Conservation (phyloP, 2,329 filamentous ascomycete genomes). For the Tolypocladium cylindrosporum region DNA sequence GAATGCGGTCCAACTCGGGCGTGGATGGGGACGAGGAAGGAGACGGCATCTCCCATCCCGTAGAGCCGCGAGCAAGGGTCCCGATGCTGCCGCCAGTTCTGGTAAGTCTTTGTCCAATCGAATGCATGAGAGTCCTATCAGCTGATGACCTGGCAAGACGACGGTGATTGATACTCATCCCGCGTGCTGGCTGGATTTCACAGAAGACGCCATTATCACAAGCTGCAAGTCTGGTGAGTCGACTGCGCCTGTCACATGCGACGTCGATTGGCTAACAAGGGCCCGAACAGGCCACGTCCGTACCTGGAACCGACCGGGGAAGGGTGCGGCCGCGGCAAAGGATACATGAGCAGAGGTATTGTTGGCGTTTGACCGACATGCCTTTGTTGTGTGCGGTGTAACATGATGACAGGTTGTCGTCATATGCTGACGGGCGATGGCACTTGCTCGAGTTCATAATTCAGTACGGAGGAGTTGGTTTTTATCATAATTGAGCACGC, state of each 20-base stretch:
- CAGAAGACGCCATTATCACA: constrained; percentile 85
- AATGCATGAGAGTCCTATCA: neutral
- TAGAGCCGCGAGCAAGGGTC: constrained; percentile 75
- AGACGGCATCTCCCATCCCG: constrained; percentile 59
- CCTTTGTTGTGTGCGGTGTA: neutral
- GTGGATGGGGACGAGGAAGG: constrained; percentile 47
- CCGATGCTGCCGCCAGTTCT: constrained; percentile 86
- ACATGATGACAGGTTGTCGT: neutral
- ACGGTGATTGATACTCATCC: constrained; percentile 82
- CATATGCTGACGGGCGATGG: neutral
- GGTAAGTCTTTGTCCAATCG: constrained; percentile 38
- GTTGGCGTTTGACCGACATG: neutral
- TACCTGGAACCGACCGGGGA: constrained; percentile 58
- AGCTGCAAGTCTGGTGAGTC: constrained; percentile 78
- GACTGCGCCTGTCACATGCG: constrained; percentile 1
- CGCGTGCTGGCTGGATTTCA: constrained; percentile 85
- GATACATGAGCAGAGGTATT: neutral
- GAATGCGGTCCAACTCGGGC: constrained; percentile 63
- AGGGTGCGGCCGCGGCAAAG: neutral
- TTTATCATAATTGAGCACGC: neutral
- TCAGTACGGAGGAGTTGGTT: neutral
- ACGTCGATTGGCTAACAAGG: constrained; percentile 8
- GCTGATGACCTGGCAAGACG: constrained; percentile 35
- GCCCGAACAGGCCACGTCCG: constrained; percentile 55
- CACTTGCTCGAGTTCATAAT: neutral